Evolutionary conservation across 441 rosid genomes (phyloP).

Genomic region (Pelargonium myrrhifolium): DNA sequence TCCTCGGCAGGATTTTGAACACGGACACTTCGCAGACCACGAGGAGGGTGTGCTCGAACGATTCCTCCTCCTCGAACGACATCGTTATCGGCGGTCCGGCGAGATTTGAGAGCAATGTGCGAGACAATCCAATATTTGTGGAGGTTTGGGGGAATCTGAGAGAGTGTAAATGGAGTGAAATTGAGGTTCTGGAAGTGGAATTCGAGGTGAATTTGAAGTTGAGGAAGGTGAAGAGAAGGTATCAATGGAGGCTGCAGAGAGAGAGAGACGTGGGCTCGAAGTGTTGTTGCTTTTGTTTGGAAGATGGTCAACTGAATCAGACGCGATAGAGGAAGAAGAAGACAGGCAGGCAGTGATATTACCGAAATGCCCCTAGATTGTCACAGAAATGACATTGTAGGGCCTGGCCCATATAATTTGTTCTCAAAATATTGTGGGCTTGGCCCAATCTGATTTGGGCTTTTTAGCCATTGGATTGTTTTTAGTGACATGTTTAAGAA

Average conservation of each 20-base stretch:
- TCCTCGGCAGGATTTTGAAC: constrained; percentile 89
- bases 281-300: constrained; percentile 18
- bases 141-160: not conserved
- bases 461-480: too few species aligned
- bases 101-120: not conserved
- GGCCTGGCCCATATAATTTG: too few species aligned
- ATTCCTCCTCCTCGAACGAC: constrained; percentile 85
- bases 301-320: constrained; percentile 22
- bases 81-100: constrained; percentile 19
- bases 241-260: constrained; percentile 11
- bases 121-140: not conserved
- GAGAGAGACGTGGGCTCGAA: constrained; percentile 26
- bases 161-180: not conserved
- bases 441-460: too few species aligned
- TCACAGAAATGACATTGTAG: too few species aligned
- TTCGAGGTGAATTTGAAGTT: not conserved
- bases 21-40: constrained; percentile 89
- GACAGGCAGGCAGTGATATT: not conserved
- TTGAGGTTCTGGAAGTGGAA: not conserved
- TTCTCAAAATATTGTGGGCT: too few species aligned
- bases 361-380: not conserved
- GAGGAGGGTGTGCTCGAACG: constrained; percentile 86
- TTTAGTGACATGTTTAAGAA: too few species aligned
- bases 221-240: constrained; percentile 10
- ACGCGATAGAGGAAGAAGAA: not conserved